Percentiles rank a stretch among this genome's conserved stretches.
These are phyloP conservation scores for Sporormia fimetaria DNA, from an alignment of 495 filamentous ascomycete species.

Conservation along the genomic window DNA sequence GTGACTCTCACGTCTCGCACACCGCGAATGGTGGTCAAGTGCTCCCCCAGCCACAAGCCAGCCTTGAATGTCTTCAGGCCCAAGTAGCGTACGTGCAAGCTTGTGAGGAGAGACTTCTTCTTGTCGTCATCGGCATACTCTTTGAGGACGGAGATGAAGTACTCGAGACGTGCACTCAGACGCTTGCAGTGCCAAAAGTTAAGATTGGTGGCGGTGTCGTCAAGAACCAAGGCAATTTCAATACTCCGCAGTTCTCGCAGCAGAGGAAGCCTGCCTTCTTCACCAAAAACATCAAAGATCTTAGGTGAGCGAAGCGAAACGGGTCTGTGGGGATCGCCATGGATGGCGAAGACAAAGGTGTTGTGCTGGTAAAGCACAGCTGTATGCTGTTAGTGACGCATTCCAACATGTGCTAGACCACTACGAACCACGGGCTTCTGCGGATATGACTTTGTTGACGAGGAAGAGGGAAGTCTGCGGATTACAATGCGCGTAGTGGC, in stretches of 20 bases:
- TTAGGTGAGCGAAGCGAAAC: constrained; percentile 6
- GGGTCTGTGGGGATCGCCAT: not conserved
- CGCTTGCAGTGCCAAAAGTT: constrained; percentile 5
- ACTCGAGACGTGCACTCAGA: constrained; percentile 7
- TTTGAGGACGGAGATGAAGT: constrained; percentile 11
- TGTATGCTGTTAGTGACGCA: no score
- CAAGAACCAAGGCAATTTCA: not conserved
- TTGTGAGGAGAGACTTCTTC: constrained; percentile 6
- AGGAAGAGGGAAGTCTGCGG: constrained; percentile 1
- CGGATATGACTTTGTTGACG: constrained; percentile 3
- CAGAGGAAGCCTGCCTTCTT: not conserved
- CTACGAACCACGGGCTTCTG: constrained; percentile 11
- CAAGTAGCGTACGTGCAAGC: not conserved
- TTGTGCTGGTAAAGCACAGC: constrained; percentile 11
- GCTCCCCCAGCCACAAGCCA: no score
- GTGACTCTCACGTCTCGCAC: constrained; percentile 6
- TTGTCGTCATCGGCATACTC: constrained; percentile 8
- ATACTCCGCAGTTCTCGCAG: constrained; percentile 11
- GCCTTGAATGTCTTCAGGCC: not conserved
- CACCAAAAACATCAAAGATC: constrained; percentile 10
- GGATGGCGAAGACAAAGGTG: constrained; percentile 8
- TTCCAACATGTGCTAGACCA: no score
- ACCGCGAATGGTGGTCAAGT: constrained; percentile 3
- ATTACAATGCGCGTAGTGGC: not conserved
- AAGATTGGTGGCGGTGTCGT: not conserved